Conservation (phyloP, 1,284 basidiomycete genomes). For the Pyrrhoderma lamaoense region DNA sequence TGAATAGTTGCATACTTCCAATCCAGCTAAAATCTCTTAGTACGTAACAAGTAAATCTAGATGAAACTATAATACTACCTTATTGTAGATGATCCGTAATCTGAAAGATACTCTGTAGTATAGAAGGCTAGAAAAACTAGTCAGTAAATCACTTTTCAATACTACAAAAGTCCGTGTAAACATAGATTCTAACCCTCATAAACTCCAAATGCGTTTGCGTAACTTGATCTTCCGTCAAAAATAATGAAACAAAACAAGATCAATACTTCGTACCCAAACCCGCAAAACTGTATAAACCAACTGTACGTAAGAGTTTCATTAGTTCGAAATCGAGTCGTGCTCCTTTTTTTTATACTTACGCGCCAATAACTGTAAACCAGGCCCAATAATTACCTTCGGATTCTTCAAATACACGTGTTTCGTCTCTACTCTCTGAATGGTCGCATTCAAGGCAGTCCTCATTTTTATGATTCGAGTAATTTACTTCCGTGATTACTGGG, state of each 20-base stretch:
- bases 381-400: conserved; percentile 7
- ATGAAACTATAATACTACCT: conserved; percentile 1
- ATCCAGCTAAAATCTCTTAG: conserved; percentile 10
- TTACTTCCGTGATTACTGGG: too few species aligned
- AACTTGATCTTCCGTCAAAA: background rate
- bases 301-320: background rate
- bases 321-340: too few species aligned
- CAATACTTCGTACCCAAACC: conserved; percentile 7
- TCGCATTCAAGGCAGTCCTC: too few species aligned
- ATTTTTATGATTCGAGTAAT: too few species aligned
- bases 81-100: conserved; percentile 11
- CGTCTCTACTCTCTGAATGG: too few species aligned
- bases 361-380: conserved; percentile 7
- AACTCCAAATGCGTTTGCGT: conserved; percentile 13
- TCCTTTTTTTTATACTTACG: conserved; percentile 7
- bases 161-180: background rate
- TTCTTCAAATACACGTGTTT: too few species aligned
- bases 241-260: too few species aligned
- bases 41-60: background rate
- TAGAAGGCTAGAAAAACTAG: conserved; percentile 8
- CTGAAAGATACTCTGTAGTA: conserved; percentile 6
- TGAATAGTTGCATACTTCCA: conserved; percentile 14
- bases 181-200: conserved; percentile 5
- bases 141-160: background rate
- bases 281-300: conserved; percentile 11